These are phyloP conservation scores for Suillus weaverae DNA, from an alignment of 768 basidiomycete species.

Conservation along the genomic window DNA sequence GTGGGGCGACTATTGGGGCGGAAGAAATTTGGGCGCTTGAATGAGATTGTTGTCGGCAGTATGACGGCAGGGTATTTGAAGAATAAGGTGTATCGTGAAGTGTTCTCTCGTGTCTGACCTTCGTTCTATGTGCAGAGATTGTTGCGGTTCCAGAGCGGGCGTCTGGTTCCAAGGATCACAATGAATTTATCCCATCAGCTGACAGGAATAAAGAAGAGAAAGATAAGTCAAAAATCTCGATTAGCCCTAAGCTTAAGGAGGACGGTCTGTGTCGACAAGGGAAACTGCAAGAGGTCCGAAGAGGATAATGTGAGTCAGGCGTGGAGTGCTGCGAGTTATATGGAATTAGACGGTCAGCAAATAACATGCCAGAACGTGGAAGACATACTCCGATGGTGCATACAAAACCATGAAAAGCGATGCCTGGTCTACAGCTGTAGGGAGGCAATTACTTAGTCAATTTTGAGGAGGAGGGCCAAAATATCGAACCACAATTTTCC, in stretches of 20 bases:
- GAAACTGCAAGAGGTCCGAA: slow-evolving; percentile 60
- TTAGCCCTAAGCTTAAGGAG: slow-evolving; percentile 75
- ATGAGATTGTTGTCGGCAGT: slow-evolving; percentile 49
- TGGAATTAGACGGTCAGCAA: slow-evolving; percentile 8
- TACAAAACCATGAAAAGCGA: slow-evolving; percentile 45
- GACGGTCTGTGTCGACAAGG: slow-evolving; percentile 71
- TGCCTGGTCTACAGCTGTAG: slow-evolving; percentile 11
- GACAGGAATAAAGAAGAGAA: slow-evolving; percentile 8
- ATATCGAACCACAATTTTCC: slow-evolving; percentile 10
- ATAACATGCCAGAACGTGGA: neutral
- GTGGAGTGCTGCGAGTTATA: slow-evolving; percentile 20
- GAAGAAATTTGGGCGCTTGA: slow-evolving; percentile 68
- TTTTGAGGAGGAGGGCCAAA: neutral
- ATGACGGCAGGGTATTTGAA: slow-evolving; percentile 16
- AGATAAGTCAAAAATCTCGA: slow-evolving; percentile 18
- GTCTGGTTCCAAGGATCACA: slow-evolving; percentile 39
- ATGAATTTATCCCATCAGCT: slow-evolving; percentile 46
- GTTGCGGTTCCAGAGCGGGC: slow-evolving; percentile 29
- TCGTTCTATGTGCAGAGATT: slow-evolving; percentile 8
- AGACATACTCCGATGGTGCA: slow-evolving; percentile 35
- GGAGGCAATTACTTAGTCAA: slow-evolving; percentile 15
- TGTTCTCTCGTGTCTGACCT: neutral
- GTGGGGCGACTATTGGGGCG: slow-evolving; percentile 62
- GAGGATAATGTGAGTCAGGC: slow-evolving; percentile 51
- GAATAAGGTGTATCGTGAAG: neutral